Evolutionary conservation across 192 early-diverging fungal genomes (phyloP), one percentile per base, ranked within the genome.

Genomic region (Coemansia furcata): DNA sequence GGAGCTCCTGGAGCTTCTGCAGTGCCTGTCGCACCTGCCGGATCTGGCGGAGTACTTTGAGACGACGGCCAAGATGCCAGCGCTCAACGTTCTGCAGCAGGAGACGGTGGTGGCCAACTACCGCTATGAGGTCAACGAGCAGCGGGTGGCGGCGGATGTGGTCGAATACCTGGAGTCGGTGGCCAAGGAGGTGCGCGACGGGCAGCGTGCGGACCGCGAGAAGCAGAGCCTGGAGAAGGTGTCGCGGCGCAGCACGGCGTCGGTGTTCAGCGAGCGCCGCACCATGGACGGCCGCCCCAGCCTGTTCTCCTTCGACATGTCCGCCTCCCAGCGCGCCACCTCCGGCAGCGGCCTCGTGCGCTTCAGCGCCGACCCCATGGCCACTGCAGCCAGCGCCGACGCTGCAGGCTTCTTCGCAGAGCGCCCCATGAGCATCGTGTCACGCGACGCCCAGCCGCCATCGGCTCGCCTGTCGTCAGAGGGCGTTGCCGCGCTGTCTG

Each of bases 81-180:
- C 83, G 17, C 85, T 94, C 35, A 92, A 92, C 69, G 80, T 88
- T 12, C 71, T 87, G 33, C 93, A 95, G 68, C 84, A 93, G 33
- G 87, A 89, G 52, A 84, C 89, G 4, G 87, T 85, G 11, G 87
- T 95, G 47, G 84, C 85, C 29, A 80, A 86, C 43, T 98, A 98
- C 72, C 84, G 89, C 17, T 98, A 95, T 73, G 96, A 98, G 69
- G 91, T 94, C 12, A 90, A 89, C 32, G 96, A 98, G 67, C 67
- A 83, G 12, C 65, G 85, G 5, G 74, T 97, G 50, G 68, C 86
- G 6, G 81, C 86, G 17, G 94, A 94, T 21, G 86, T 97, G 14
- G 86, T 86, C 60, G 85, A 87, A 60, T 95, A 95, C 72, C 81
- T 92, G 4, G 80, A 88, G 39, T 86, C 88, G 57, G 81, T 92